These are phyloP conservation scores for Aspergillus cejpii DNA, from an alignment of 2,329 filamentous ascomycete species.

Conservation along the genomic window DNA sequence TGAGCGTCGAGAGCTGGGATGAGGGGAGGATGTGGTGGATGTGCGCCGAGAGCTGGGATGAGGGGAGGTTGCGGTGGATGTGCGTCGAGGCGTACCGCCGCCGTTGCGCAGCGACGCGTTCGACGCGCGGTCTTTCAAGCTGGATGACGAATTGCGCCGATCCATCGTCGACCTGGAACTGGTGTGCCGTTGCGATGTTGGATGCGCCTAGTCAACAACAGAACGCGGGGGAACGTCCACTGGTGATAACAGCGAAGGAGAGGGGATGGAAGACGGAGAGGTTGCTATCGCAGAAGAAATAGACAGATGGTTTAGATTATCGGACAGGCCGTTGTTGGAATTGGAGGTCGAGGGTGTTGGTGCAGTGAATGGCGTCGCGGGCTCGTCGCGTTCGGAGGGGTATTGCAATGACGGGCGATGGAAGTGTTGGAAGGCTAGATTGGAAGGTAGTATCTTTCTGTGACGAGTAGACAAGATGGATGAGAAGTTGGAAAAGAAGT, in stretches of 20 bases:
- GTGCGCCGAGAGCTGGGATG: conserved; percentile 25
- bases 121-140: conserved; percentile 37
- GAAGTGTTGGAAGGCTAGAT: conserved; percentile 2
- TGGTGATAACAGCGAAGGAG: conserved; percentile 23
- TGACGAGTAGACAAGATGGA: background rate
- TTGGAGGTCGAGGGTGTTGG: conserved; percentile 8
- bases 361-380: conserved; percentile 15
- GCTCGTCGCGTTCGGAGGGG: conserved; percentile 25
- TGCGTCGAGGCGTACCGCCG: conserved; percentile 21
- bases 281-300: conserved; percentile 18
- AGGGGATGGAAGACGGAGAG: conserved; percentile 20
- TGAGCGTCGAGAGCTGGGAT: conserved; percentile 30
- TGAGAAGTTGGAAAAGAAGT: conserved; percentile 1
- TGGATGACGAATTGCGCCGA: conserved; percentile 29
- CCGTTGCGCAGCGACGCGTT: conserved; percentile 31
- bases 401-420: conserved; percentile 28
- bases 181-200: conserved; percentile 26
- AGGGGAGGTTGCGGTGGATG: conserved; percentile 26
- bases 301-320: conserved; percentile 26
- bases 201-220: conserved; percentile 13
- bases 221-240: conserved; percentile 19
- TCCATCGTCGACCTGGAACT: conserved; percentile 35
- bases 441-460: background rate
- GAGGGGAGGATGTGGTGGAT: conserved; percentile 26
- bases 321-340: conserved; percentile 13